Evolutionary conservation across 768 basidiomycete genomes (phyloP), one percentile per base, ranked within the genome.

Genomic region (Rhodotorula taiwanensis): DNA sequence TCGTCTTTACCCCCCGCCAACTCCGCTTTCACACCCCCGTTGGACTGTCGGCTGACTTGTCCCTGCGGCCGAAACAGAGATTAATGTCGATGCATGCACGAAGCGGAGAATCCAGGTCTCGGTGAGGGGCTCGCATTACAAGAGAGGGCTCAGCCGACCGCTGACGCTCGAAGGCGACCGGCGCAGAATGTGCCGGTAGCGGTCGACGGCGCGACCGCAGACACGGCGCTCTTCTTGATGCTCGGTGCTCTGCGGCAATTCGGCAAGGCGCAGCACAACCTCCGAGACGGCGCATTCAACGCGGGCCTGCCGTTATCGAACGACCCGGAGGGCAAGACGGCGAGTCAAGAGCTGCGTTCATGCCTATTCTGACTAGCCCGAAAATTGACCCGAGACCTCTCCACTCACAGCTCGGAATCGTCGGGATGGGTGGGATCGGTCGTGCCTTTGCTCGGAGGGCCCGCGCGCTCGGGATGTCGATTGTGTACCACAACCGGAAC

Each of bases 161-260:
- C n/a, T n/a, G n/a, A n/a, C n/a, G n/a, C n/a, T n/a, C n/a, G n/a
- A n/a, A n/a, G n/a, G n/a, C 8, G 18, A 14, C n/a, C n/a, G 31
- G n/a, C 20, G 34, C 55, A 56, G 20, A 91, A 94, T 73, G 93
- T 89, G 1, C 90, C 92, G 2, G 84, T 86, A 20, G 89, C 88
- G 5, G 91, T 94, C 52, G 85, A 93, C 76, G 88, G 91, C 67
- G 89, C 86, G 15, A 92, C 90, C 1, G 92, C 92, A 91, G 89
- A 5, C 47, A 89, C 89, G 0, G 89, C 87, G 0, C 78, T 93
- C 33, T 92, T 87, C 75, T 83, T 94, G 57, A 76, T 93, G 68
- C 81, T 93, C 71, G 86, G 89, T 25, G 81, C 86, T 34, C 74
- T 89, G 49, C 84, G 88, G 47, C 85, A 87, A 66, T 92, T 82